These are phyloP conservation scores for Penicillium sp. DNA, from an alignment of 2,329 filamentous ascomycete genomes.

Conservation along the genomic window DNA sequence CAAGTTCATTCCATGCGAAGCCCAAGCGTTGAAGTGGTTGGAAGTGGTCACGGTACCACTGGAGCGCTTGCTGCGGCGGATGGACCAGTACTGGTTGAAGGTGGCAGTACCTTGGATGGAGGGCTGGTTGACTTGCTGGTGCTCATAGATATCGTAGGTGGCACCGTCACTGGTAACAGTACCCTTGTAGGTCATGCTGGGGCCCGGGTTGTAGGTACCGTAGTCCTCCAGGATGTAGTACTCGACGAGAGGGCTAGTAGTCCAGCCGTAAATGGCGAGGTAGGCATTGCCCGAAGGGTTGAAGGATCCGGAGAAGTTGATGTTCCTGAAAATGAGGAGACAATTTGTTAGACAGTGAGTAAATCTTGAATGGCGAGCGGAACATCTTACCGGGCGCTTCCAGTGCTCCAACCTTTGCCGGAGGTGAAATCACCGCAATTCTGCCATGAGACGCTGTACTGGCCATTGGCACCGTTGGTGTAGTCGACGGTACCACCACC, in stretches of 20 bases:
- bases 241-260: constrained; percentile 44
- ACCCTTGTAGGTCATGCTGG: constrained; percentile 38
- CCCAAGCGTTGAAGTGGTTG: constrained; percentile 49
- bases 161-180: constrained; percentile 46
- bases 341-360: not conserved
- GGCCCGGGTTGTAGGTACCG: constrained; percentile 42
- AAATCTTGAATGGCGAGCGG: not conserved
- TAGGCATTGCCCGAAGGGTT: constrained; percentile 42
- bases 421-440: constrained; percentile 30
- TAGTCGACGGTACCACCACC: constrained; percentile 53
- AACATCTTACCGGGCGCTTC: constrained; percentile 53
- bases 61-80: constrained; percentile 44
- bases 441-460: constrained; percentile 28
- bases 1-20: constrained; percentile 38
- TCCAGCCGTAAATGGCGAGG: constrained; percentile 51
- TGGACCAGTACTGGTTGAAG: constrained; percentile 53
- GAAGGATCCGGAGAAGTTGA: constrained; percentile 41
- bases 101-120: constrained; percentile 50
- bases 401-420: constrained; percentile 65
- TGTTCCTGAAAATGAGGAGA: constrained; percentile 24
- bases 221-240: constrained; percentile 49
- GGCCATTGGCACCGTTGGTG: constrained; percentile 52
- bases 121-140: constrained; percentile 46
- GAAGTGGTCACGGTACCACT: constrained; percentile 45
- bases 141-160: constrained; percentile 48